phyloP scores from a whole-genome alignment of 768 basidiomycete species.

The Filobasidium wieringae region DNA sequence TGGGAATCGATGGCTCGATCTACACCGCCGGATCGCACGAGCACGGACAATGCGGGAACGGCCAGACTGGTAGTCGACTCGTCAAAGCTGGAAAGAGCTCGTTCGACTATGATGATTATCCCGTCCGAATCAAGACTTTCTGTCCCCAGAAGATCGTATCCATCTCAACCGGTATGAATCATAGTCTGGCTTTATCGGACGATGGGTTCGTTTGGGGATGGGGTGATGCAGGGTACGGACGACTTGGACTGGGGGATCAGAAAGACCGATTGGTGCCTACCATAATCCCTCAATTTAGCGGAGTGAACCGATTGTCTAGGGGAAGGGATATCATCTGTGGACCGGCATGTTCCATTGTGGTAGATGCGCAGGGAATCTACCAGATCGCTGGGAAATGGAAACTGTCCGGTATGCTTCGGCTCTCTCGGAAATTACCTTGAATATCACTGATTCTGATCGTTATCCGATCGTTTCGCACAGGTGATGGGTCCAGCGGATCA shows the following conservation, averaged over 20 bases:
- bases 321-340: slow-evolving; percentile 61
- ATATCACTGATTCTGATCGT: no score
- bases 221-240: slow-evolving; percentile 52
- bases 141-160: slow-evolving; percentile 65
- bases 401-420: no score
- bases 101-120: slow-evolving; percentile 55
- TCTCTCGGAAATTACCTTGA: no score
- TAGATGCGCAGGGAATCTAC: slow-evolving; percentile 63
- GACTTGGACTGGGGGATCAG: slow-evolving; percentile 58
- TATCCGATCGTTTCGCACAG: no score
- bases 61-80: slow-evolving; percentile 69
- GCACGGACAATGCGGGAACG: slow-evolving; percentile 85
- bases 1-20: slow-evolving; percentile 71
- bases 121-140: slow-evolving; percentile 56
- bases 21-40: slow-evolving; percentile 85
- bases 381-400: slow-evolving; percentile 59
- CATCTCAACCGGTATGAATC: slow-evolving; percentile 78
- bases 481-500: slow-evolving; percentile 53
- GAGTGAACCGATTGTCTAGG: slow-evolving; percentile 53
- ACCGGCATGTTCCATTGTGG: slow-evolving; percentile 53
- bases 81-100: slow-evolving; percentile 71
- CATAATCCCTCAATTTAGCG: slow-evolving; percentile 73
- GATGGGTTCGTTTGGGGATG: slow-evolving; percentile 40
- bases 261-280: slow-evolving; percentile 54
- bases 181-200: slow-evolving; percentile 66